Percentiles rank a stretch among this genome's conserved stretches.
These are phyloP conservation scores for Leccinum sublutescens DNA, from an alignment of 768 basidiomycete genomes.

Conservation along the genomic window DNA sequence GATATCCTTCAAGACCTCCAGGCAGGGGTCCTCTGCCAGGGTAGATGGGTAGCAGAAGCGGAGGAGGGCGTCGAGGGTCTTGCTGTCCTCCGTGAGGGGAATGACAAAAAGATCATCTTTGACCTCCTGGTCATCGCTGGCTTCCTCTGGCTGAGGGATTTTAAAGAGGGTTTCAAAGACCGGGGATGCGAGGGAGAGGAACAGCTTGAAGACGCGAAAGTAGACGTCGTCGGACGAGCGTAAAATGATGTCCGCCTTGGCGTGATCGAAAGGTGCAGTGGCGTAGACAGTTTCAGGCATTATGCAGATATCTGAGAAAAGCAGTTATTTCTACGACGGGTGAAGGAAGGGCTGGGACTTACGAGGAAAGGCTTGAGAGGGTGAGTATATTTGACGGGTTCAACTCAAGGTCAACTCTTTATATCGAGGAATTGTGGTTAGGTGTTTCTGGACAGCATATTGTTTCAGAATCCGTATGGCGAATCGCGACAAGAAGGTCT, in stretches of 20 bases:
- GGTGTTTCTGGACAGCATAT: too few relatives aligned
- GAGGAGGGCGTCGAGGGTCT: slow-evolving; percentile 21
- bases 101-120: slow-evolving; percentile 17
- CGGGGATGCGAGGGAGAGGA: slow-evolving; percentile 33
- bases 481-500: too few relatives aligned
- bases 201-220: slow-evolving; percentile 30
- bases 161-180: slow-evolving; percentile 34
- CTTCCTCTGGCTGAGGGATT: slow-evolving; percentile 25
- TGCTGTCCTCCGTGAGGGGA: slow-evolving; percentile 20
- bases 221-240: slow-evolving; percentile 28
- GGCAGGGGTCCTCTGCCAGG: slow-evolving; percentile 13
- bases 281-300: slow-evolving; percentile 4
- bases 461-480: too few relatives aligned
- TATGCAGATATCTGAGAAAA: neutral
- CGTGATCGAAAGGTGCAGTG: slow-evolving; percentile 18
- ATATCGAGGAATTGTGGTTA: too few relatives aligned
- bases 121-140: slow-evolving; percentile 7
- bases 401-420: too few relatives aligned
- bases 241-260: slow-evolving; percentile 22
- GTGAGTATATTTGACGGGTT: too few relatives aligned
- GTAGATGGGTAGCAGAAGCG: slow-evolving; percentile 26
- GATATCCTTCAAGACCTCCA: slow-evolving; percentile 12
- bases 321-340: neutral
- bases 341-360: neutral
- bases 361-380: too few relatives aligned